Percentiles rank a stretch among this genome's conserved stretches.
phyloP scores from a whole-genome alignment of 345 rosid genomes.

The Geranium rotundifolium region DNA sequence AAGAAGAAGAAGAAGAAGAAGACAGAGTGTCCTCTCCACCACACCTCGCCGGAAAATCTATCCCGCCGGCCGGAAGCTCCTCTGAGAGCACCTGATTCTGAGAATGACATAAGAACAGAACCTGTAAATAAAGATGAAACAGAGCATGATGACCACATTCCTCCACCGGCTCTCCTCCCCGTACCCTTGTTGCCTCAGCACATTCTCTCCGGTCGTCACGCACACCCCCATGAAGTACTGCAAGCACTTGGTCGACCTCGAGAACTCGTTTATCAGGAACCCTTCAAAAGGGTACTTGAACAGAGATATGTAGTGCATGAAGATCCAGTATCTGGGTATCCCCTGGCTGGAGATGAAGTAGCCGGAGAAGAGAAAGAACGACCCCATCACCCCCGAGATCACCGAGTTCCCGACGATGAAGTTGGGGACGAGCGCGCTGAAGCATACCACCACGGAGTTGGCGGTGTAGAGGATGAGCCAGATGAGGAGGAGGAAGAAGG shows the following conservation, averaged over 20 bases:
- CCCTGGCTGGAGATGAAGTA: constrained; percentile 76
- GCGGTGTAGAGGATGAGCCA: constrained; percentile 96
- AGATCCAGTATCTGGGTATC: constrained; percentile 84
- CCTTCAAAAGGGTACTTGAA: constrained; percentile 98
- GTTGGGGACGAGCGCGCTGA: constrained; percentile 83
- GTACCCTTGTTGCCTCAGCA: constrained; percentile 68
- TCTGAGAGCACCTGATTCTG: constrained; percentile 58
- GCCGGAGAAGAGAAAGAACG: constrained; percentile 89
- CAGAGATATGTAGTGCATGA: constrained; percentile 81
- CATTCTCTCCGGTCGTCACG: constrained; percentile 49
- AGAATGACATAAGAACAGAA: constrained; percentile 66
- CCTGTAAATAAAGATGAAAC: constrained; percentile 71
- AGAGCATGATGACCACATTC: constrained; percentile 62
- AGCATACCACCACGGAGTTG: constrained; percentile 87
- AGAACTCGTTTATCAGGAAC: constrained; percentile 83
- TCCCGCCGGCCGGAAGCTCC: constrained; percentile 18
- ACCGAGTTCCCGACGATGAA: constrained; percentile 88
- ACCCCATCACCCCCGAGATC: constrained; percentile 91
- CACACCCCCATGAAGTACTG: constrained; percentile 58
- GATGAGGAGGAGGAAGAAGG: constrained; percentile 60
- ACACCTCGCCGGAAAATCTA: constrained; percentile 14
- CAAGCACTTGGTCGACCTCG: constrained; percentile 62
- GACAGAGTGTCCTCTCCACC: constrained; percentile 12
- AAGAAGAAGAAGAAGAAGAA: too few relatives aligned
- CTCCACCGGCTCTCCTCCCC: constrained; percentile 65